These are phyloP conservation scores for Diddensiella santjacobensis DNA, from an alignment of 805 yeast species.

Conservation along the genomic window DNA sequence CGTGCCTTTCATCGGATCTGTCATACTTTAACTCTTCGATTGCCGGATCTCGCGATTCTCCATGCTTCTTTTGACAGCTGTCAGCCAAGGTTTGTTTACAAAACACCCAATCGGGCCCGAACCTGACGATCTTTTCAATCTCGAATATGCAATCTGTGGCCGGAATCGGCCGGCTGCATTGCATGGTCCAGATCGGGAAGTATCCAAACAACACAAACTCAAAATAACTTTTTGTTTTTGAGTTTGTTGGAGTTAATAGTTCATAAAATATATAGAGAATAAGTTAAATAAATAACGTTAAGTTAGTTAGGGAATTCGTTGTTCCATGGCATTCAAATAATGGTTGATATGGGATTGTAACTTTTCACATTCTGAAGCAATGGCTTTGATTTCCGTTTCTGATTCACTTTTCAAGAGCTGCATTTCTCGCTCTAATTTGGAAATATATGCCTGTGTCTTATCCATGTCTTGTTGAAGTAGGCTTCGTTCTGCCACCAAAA, in stretches of 20 bases:
- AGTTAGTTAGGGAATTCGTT: conserved; percentile 17
- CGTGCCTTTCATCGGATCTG: neutral
- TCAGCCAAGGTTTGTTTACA: neutral
- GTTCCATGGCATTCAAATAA: conserved; percentile 51
- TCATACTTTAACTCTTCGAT: too few relatives aligned
- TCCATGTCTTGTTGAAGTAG: conserved; percentile 38
- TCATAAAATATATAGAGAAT: neutral
- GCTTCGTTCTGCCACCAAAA: conserved; percentile 46
- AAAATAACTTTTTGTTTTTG: too few relatives aligned
- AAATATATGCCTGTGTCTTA: conserved; percentile 46
- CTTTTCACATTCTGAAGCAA: conserved; percentile 51
- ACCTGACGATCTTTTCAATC: neutral
- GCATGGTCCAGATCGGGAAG: too few relatives aligned
- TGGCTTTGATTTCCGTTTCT: conserved; percentile 50
- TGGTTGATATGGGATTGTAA: conserved; percentile 52
- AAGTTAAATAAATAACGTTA: neutral
- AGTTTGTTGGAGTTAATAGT: too few relatives aligned
- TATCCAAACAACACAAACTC: too few relatives aligned
- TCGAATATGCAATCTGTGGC: too few relatives aligned
- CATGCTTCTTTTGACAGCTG: neutral
- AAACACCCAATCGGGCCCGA: neutral
- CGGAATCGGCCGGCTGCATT: too few relatives aligned
- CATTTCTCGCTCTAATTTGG: conserved; percentile 41
- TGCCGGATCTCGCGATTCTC: too few relatives aligned
- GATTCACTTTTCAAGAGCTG: conserved; percentile 41